phyloP scores from a whole-genome alignment of 176 grass and related monocot species.

The Phragmites australis region DNA sequence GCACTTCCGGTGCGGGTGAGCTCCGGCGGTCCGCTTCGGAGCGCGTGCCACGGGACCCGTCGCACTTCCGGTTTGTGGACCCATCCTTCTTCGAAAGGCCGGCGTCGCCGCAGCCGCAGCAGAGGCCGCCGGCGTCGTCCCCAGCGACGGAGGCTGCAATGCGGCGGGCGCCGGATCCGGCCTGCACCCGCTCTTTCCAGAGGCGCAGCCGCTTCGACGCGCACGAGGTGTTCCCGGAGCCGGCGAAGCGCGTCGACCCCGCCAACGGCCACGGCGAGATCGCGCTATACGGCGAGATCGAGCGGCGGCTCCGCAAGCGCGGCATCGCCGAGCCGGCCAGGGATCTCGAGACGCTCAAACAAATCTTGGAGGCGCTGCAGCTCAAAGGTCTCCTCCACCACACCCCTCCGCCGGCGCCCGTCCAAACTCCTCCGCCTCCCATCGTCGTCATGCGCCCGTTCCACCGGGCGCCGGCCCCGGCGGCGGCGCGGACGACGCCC shows the following conservation, averaged over 20 bases:
- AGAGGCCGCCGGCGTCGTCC: slow-evolving; percentile 39
- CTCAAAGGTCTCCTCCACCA: slow-evolving; percentile 86
- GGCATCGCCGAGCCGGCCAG: slow-evolving; percentile 77
- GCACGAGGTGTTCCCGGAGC: slow-evolving; percentile 84
- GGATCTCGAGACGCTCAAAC: slow-evolving; percentile 89
- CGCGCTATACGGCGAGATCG: slow-evolving; percentile 86
- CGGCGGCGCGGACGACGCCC: not conserved
- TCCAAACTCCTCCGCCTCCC: slow-evolving; percentile 35
- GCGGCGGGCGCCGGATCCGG: slow-evolving; percentile 30
- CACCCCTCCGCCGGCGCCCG: not conserved
- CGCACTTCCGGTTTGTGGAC: slow-evolving; percentile 69
- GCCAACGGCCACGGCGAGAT: slow-evolving; percentile 38
- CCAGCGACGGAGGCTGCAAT: slow-evolving; percentile 23
- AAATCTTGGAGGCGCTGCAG: slow-evolving; percentile 85
- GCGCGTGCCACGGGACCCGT: slow-evolving; percentile 58
- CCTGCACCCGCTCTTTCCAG: slow-evolving; percentile 35
- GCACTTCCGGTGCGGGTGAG: not conserved
- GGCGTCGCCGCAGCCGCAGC: not conserved
- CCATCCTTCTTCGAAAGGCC: slow-evolving; percentile 47
- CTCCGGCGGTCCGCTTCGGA: slow-evolving; percentile 88
- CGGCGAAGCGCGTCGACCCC: slow-evolving; percentile 25
- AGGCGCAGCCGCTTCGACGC: slow-evolving; percentile 71
- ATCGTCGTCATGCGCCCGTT: slow-evolving; percentile 78
- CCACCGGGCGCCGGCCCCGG: slow-evolving; percentile 1
- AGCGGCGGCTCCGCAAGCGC: slow-evolving; percentile 78